Evolutionary conservation across 2,329 filamentous ascomycete genomes (phyloP).

Genomic region (Cordyceps pruinosa): DNA sequence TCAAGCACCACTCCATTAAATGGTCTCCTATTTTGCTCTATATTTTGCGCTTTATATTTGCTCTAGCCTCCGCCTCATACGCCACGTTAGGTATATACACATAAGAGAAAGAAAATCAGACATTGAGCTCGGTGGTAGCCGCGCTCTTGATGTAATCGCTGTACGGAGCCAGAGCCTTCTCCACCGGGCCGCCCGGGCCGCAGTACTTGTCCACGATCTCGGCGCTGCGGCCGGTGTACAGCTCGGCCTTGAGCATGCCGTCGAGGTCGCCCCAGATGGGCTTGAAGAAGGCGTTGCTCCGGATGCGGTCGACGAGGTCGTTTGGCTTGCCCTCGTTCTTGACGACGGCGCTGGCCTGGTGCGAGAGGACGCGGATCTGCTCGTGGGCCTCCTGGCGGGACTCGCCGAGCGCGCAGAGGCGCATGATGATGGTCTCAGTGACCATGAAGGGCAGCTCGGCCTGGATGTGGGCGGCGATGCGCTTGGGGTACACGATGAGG

Average conservation of each 20-base stretch:
- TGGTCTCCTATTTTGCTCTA: too few relatives aligned
- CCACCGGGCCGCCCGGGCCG: constrained; percentile 31
- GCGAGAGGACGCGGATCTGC: constrained; percentile 74
- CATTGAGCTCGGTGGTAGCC: constrained; percentile 31
- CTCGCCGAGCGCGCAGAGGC: constrained; percentile 60
- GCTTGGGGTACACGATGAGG: constrained; percentile 70
- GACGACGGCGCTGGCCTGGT: constrained; percentile 61
- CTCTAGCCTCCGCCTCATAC: too few relatives aligned
- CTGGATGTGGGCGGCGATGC: constrained; percentile 60
- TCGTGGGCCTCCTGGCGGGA: constrained; percentile 81
- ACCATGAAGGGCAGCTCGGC: constrained; percentile 84
- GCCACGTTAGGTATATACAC: too few relatives aligned
- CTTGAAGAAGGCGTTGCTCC: constrained; percentile 64
- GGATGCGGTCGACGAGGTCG: constrained; percentile 75
- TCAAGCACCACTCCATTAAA: too few relatives aligned
- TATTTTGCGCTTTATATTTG: too few relatives aligned
- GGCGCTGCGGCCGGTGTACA: constrained; percentile 39
- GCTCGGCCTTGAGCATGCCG: constrained; percentile 55
- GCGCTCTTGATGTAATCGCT: constrained; percentile 27
- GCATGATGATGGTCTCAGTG: constrained; percentile 66
- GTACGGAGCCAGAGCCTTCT: constrained; percentile 34
- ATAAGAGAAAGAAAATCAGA: too few relatives aligned
- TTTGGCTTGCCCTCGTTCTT: constrained; percentile 61
- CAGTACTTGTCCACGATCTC: constrained; percentile 41
- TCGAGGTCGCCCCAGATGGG: constrained; percentile 65